These are phyloP conservation scores for Boletus pseudopeckii DNA, from an alignment of 768 basidiomycete genomes.

Conservation along the genomic window DNA sequence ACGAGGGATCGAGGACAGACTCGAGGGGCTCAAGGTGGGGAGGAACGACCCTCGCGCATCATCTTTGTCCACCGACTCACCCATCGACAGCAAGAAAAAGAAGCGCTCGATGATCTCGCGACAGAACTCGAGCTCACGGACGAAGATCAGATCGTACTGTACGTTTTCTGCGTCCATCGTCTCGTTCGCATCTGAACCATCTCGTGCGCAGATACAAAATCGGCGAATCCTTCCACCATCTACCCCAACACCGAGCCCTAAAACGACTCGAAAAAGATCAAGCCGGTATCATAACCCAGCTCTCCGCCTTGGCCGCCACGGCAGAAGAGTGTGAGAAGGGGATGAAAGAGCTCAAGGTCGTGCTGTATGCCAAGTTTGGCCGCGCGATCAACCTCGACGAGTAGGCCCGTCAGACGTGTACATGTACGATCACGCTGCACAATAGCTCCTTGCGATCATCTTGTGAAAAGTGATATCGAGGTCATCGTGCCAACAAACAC, in stretches of 20 bases:
- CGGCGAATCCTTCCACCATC: slow-evolving; percentile 85
- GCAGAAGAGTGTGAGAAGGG: slow-evolving; percentile 65
- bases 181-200: slow-evolving; percentile 53
- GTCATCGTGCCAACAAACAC: neutral
- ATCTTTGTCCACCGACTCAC: neutral
- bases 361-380: slow-evolving; percentile 89
- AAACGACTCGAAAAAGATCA: slow-evolving; percentile 72
- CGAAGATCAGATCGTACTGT: slow-evolving; percentile 79
- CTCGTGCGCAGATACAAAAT: slow-evolving; percentile 73
- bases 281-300: slow-evolving; percentile 50
- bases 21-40: slow-evolving; percentile 68
- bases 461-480: neutral
- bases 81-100: slow-evolving; percentile 78
- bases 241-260: slow-evolving; percentile 65
- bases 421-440: neutral
- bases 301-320: slow-evolving; percentile 46
- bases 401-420: slow-evolving; percentile 25
- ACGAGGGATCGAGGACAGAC: slow-evolving; percentile 65
- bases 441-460: neutral
- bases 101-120: slow-evolving; percentile 84
- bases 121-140: slow-evolving; percentile 88
- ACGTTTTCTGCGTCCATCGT: slow-evolving; percentile 24
- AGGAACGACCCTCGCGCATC: neutral
- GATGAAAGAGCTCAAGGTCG: slow-evolving; percentile 79
- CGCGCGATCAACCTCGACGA: slow-evolving; percentile 91